Base-by-base conservation (phyloP, 2,329 filamentous ascomycete genomes). In the Tothia fuscella region DNA sequence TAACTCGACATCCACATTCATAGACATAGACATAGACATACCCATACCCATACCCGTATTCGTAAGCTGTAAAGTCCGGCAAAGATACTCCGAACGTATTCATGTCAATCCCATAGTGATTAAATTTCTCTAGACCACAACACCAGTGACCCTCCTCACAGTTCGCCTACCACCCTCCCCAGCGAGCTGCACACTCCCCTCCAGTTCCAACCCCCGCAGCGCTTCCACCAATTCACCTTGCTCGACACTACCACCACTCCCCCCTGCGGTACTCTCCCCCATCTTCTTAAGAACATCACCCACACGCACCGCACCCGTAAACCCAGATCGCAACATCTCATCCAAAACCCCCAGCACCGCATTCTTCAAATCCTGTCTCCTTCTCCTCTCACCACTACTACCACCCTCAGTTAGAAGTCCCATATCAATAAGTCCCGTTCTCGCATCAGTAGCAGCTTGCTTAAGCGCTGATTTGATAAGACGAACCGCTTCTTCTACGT, bases 371-470 rank as follows among this genome's bases (percentile, higher is more conserved):
- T 95, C 88, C 29, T 82, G 78, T 56, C 80, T 82, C 49, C 85
- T 71, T 56, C 84, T 79, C 38, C 91, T 72, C 59, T 96, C 91
- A n/a, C 78, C 78, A 1, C 86, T 79, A 51, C 82, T 87, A 2
- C 85, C 93, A n/a, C 91, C 91, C 56, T 96, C 91, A 0, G 88
- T 95, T 48, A 98, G 69, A 37, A 98, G 68, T 43, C 83, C 82
- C 91, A 98, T 96, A 58, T 98, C 91, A 54, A 98, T 96, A 44
- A 94, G 72, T 42, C 91, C 91, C 0, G 80, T 85, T 52, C 93
- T 73, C 0, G 85, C 68, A 58, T 98, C 93, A 0, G 93, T 98
- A n/a, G 91, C 91, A 0, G 89, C 85, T 49, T 93, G 93, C 70
- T 96, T 96, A 56, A 98, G 76, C 1, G 93, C 91, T 1, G 80